Conservation (phyloP, 345 rosid species). For the Populus nigra region DNA sequence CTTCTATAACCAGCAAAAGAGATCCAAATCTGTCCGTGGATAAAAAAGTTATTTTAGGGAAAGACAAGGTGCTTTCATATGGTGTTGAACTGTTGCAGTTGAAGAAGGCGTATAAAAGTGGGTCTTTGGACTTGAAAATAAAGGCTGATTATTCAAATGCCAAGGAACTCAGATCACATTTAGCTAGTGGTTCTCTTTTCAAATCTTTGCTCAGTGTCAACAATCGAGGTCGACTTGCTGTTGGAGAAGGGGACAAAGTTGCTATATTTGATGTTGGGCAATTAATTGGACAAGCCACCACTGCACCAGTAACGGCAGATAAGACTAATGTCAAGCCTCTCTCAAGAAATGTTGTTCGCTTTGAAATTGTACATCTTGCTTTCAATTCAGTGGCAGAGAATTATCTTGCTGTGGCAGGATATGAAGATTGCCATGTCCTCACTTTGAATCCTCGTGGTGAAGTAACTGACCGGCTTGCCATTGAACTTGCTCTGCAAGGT, state of each 20-base stretch:
- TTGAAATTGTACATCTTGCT: slow-evolving; percentile 89
- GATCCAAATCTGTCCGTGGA: slow-evolving; percentile 65
- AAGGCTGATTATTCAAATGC: slow-evolving; percentile 93
- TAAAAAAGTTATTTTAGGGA: slow-evolving; percentile 61
- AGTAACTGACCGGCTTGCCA: slow-evolving; percentile 90
- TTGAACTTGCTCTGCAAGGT: slow-evolving; percentile 95
- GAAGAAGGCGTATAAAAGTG: slow-evolving; percentile 95
- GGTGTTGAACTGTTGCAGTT: slow-evolving; percentile 81
- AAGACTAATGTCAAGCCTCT: slow-evolving; percentile 94
- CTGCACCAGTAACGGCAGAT: slow-evolving; percentile 89
- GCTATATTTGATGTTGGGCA: slow-evolving; percentile 92
- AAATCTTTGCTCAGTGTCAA: slow-evolving; percentile 94
- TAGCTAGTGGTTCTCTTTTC: slow-evolving; percentile 83
- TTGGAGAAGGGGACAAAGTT: slow-evolving; percentile 99
- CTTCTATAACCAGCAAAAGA: slow-evolving; percentile 72
- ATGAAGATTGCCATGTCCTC: slow-evolving; percentile 95
- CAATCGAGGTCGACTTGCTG: slow-evolving; percentile 94
- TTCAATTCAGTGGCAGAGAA: slow-evolving; percentile 81
- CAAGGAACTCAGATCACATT: slow-evolving; percentile 83
- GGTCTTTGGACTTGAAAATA: slow-evolving; percentile 94
- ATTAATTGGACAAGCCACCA: slow-evolving; percentile 86
- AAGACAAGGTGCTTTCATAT: slow-evolving; percentile 75
- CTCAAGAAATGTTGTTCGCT: slow-evolving; percentile 89
- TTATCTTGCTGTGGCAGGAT: slow-evolving; percentile 96
- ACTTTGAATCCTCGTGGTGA: slow-evolving; percentile 92